Evolutionary conservation across 441 rosid species (phyloP).

Genomic region (Erodium texanum): DNA sequence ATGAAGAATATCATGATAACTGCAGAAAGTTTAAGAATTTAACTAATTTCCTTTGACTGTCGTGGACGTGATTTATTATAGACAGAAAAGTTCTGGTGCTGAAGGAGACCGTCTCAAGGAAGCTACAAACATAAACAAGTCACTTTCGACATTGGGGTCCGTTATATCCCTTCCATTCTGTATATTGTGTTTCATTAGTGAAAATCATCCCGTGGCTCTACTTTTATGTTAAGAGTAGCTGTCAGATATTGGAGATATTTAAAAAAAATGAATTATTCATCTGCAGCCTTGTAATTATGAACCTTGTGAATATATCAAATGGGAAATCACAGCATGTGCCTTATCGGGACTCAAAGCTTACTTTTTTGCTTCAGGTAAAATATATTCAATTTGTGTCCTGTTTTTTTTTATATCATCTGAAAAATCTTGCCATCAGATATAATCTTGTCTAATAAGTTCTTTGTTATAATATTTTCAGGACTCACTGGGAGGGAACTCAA

Average conservation of each 20-base stretch:
- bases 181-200: not conserved
- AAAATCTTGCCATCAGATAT: not conserved
- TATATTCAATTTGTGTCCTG: too few relatives aligned
- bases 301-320: constrained; percentile 85
- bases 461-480: constrained; percentile 43
- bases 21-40: not conserved
- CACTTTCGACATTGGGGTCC: constrained; percentile 95
- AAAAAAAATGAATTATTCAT: constrained; percentile 9
- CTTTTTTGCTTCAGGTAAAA: constrained; percentile 91
- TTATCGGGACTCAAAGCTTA: constrained; percentile 94
- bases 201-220: constrained; percentile 5
- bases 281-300: constrained; percentile 95
- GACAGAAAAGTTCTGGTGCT: constrained; percentile 98
- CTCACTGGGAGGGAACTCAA: constrained; percentile 94
- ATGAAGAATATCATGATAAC: not conserved
- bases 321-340: constrained; percentile 97
- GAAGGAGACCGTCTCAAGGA: constrained; percentile 99
- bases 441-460: constrained; percentile 7
- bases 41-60: not conserved
- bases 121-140: constrained; percentile 95
- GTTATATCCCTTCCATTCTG: constrained; percentile 10
- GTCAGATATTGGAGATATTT: not conserved
- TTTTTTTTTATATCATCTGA: too few relatives aligned
- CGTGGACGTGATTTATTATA: constrained; percentile 23
- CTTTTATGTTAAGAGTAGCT: constrained; percentile 11